Base-by-base conservation (phyloP, 1,284 basidiomycete species). In the Pseudomicrostroma phylloplanum region DNA sequence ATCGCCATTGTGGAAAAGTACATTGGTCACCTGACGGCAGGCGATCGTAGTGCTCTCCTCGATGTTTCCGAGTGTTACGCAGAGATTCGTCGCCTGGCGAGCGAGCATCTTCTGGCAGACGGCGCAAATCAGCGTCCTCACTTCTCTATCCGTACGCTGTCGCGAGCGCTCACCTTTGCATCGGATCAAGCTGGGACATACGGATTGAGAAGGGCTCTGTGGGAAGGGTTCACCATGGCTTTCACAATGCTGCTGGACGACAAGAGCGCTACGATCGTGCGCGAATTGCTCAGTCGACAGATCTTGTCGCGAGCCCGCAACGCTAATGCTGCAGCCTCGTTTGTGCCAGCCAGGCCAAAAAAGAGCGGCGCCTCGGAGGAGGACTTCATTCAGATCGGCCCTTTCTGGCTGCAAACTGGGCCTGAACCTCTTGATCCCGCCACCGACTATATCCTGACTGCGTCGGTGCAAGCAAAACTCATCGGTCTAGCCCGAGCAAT, bases 201-300 rank as follows among this genome's bases (percentile, higher is more conserved):
- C 70, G 88, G 91, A 23, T 61, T 75, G 36, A 86, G 92, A 53
- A 84, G 96, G 41, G 88, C 91, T 0, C 82, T 98, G 17, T 97
- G 91, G 89, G 96, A 98, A 80, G 94, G 94, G 1, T 92, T 90
- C 76, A 78, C 94, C 66, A 98, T 98, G 96, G 88, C 92, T 0
- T 99, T 98, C 80, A 96, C 91, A 2, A 96, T 96, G 90, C 86
- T 89, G 1, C 84, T 99, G 46, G 91, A 97, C 72, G 82, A 81
- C 0, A 80, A 84, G n/a, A 92, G 91, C 72, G 84, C 86, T 0
- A 82, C 84, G 56, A 78, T 85, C n/a, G 90, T 91, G 1, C 85
- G 83, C 6, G 81, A 81, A 13, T 82, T 93, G 13, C 88, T 89
- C 12, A 87, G 89, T 68, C 87, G 86, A 71, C 85, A 92, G 78